phyloP scores from a whole-genome alignment of 73 alveolate species.

The Urostyla sp. region DNA sequence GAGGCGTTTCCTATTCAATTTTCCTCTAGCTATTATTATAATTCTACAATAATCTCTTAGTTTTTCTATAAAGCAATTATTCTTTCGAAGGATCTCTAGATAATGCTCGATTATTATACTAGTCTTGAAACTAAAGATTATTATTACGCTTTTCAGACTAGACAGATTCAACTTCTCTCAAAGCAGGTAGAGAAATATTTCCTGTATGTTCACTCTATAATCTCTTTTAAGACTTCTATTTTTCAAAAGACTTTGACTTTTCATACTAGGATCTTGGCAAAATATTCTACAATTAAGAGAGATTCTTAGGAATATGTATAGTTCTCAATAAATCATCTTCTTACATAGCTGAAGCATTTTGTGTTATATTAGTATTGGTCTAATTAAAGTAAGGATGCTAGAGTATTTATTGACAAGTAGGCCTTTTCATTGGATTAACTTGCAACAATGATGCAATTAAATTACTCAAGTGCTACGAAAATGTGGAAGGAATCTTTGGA shows the following conservation, averaged over 20 bases:
- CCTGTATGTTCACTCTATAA: not conserved
- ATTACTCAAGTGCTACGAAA: constrained; percentile 81
- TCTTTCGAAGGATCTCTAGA: too few relatives aligned
- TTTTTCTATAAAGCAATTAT: too few relatives aligned
- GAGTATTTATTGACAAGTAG: constrained; percentile 78
- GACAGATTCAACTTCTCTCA: constrained; percentile 25
- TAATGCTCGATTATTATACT: too few relatives aligned
- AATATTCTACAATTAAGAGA: constrained; percentile 4
- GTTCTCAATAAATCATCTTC: constrained; percentile 33
- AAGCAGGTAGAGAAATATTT: constrained; percentile 5
- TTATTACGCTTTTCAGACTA: constrained; percentile 26
- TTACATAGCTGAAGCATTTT: not conserved
- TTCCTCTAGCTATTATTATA: not conserved
- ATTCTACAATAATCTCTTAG: constrained; percentile 12
- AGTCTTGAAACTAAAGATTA: not conserved
- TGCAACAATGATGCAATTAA: constrained; percentile 76
- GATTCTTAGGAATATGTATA: constrained; percentile 18
- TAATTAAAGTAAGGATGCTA: not conserved
- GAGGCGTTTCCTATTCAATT: not conserved
- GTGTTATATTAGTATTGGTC: constrained; percentile 24
- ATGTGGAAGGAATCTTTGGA: constrained; percentile 82
- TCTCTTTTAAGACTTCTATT: too few relatives aligned
- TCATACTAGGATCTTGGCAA: constrained; percentile 39
- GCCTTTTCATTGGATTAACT: constrained; percentile 86
- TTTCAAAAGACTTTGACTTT: not conserved